Evolutionary conservation across 257 asterid species (phyloP), one percentile per base, ranked within the genome.

Genomic region (Echites panduratus): DNA sequence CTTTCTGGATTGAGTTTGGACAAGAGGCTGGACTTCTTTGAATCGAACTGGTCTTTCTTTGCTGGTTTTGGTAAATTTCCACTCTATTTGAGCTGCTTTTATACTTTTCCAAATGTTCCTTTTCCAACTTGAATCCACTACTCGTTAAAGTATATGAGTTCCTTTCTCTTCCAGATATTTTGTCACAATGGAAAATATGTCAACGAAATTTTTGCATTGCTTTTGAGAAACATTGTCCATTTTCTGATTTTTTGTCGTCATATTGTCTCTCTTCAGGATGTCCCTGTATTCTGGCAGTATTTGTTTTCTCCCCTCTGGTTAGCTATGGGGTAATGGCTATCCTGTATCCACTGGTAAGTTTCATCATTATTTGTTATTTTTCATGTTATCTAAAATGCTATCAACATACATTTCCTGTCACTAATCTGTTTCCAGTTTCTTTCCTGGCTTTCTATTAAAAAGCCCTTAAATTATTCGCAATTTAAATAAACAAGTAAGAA

Each of bases 1-100:
- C 86, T 87, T 77, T 89, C 96, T 35, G 96, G 98, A 78, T 73
- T 95, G 81, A 89, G 96, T 82, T 87, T 95, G 89, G 96, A 85
- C 85, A 90, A 85, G 86, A 92, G 98, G 85, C 89, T 95, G 77
- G 98, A 92, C 74, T 95, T 92, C 87, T 95, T 95, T 53, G 97
- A 95, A 89, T 86, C 96, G 72, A 92, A 92, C 85, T 95, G 99
- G 99, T 90, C 97, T 6, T 95, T 95, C 83, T 95, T 95, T 70
- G 89, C 93, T 78, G 99, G 99, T 72, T 95, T 95, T 81, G 99
- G 99, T 95, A 81, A 80, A 77, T 61, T 50, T 32, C 38, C 38
- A 1, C 38, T 59, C 72, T 49, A 49, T 35, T 17, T 41, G 16
- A 29, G 47, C 32, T n/a, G 50, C 65, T 74, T 45, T 38, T 48